Evolutionary conservation across 2,329 filamentous ascomycete species (phyloP), one percentile per base, ranked within the genome.

Genomic region (Dactylellina haptotyla): DNA sequence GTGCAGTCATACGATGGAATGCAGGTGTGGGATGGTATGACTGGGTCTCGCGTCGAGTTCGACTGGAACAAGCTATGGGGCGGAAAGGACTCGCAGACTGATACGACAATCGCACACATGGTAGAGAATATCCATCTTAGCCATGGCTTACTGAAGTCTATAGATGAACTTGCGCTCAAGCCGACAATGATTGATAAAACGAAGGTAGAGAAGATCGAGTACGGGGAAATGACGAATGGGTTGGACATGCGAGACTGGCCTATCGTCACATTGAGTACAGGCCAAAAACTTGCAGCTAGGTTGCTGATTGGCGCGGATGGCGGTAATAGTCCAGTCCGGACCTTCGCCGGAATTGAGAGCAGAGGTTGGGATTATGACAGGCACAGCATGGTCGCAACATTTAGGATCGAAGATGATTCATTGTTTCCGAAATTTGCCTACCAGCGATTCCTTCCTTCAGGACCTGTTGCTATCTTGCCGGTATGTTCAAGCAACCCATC

Each of bases 11-110:
- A 97, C 81, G 89, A 96, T 71, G 91, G 94, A 78, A 99, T 99
- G 95, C 90, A 97, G 80, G 77, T 98, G 30, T 99, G 96, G 95
- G 95, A 99, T 80, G 96, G 94, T 75, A 87, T 97, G 65, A 91
- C 90, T 41, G 93, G 88, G 70, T 91, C 93, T 34, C 87, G 89
- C 77, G 95, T 99, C 80, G 90, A 92, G 77, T 99, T 99, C 81
- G 91, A 95, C 82, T 91, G 89, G 89, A 81, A 81, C 20, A 82
- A 82, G 3, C 80, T 83, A 37, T 83, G 84, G 78, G 20, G 65
- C 50, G 53, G 46, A 23, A 59, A 45, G 14, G 58, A 75, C 80
- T 81, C 51, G 79, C 82, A 48, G 81, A 82, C 77, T 81, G 82
- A 83, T 79, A 86, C 84, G 73, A 90, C 88, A 0, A 92, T 99